phyloP scores from a whole-genome alignment of 2,329 filamentous ascomycete genomes.

The Zymoseptoria brevis region DNA sequence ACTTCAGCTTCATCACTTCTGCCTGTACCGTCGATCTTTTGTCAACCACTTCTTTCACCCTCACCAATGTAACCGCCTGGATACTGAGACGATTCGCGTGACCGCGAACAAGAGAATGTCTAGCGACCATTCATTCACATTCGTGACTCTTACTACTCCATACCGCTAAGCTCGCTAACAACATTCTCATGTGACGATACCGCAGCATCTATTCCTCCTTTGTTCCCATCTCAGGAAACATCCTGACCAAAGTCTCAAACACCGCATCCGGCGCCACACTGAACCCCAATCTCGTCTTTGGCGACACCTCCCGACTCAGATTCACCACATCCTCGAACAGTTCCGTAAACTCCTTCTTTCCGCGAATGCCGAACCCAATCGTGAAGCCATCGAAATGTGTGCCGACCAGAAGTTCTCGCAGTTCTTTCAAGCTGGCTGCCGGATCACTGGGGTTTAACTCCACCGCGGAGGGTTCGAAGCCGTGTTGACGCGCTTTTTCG shows the following conservation, averaged over 20 bases:
- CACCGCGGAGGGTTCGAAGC: slow-evolving; percentile 11
- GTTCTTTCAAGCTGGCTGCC: neutral
- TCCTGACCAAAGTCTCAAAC: slow-evolving; percentile 10
- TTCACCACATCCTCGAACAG: slow-evolving; percentile 15
- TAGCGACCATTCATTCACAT: too few species aligned
- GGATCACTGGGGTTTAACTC: slow-evolving; percentile 8
- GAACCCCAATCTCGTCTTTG: slow-evolving; percentile 11
- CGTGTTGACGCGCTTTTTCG: slow-evolving; percentile 1
- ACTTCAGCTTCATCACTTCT: too few species aligned
- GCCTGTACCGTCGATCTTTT: too few species aligned
- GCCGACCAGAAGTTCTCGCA: slow-evolving; percentile 1
- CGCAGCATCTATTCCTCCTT: neutral
- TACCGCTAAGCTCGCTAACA: neutral
- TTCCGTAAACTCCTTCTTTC: slow-evolving; percentile 10
- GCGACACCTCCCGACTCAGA: slow-evolving; percentile 2
- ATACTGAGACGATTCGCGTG: too few species aligned
- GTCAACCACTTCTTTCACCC: too few species aligned
- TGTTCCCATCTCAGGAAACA: slow-evolving; percentile 1
- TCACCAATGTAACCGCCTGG: too few species aligned
- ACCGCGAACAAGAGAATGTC: too few species aligned
- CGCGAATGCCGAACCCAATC: slow-evolving; percentile 11
- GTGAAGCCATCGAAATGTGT: slow-evolving; percentile 9
- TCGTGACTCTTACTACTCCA: too few species aligned
- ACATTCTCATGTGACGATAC: neutral
- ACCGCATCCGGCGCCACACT: slow-evolving; percentile 8